phyloP scores from a whole-genome alignment of 257 asterid genomes.

The Nicotiana tomentosiformis region DNA sequence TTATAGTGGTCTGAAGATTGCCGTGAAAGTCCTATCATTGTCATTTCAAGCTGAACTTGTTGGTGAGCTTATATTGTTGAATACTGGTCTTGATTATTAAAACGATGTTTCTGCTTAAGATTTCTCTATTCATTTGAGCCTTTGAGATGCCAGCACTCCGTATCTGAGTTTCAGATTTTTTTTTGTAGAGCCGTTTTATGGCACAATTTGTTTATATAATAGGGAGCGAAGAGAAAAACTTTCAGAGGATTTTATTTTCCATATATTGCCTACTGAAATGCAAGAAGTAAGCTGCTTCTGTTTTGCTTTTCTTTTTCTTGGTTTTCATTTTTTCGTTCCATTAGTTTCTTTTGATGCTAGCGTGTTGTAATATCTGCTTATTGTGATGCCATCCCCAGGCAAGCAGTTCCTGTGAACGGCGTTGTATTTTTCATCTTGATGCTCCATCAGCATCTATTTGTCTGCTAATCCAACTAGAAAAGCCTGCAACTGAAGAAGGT shows the following conservation, averaged over 20 bases:
- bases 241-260: constrained; percentile 91
- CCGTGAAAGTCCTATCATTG: constrained; percentile 88
- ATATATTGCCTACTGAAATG: constrained; percentile 55
- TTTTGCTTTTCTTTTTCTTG: constrained; percentile 1
- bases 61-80: constrained; percentile 64
- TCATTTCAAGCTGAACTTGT: constrained; percentile 92
- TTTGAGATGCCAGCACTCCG: constrained; percentile 27
- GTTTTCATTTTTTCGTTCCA: constrained; percentile 4
- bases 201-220: constrained; percentile 94
- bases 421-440: constrained; percentile 83
- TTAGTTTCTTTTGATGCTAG: constrained; percentile 5
- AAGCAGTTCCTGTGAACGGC: constrained; percentile 52
- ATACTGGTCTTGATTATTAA: constrained; percentile 16
- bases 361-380: neutral
- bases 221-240: constrained; percentile 99
- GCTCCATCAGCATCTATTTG: constrained; percentile 97
- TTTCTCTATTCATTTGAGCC: constrained; percentile 19
- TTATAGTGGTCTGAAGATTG: constrained; percentile 90
- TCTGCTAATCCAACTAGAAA: constrained; percentile 91
- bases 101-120: constrained; percentile 8
- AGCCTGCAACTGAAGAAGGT: constrained; percentile 98
- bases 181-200: constrained; percentile 97
- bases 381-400: constrained; percentile 36
- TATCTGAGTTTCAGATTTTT: constrained; percentile 56
- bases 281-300: constrained; percentile 65